Evolutionary conservation across 2,329 filamentous ascomycete genomes (phyloP), one percentile per base, ranked within the genome.

Genomic region (Curvularia sp.): DNA sequence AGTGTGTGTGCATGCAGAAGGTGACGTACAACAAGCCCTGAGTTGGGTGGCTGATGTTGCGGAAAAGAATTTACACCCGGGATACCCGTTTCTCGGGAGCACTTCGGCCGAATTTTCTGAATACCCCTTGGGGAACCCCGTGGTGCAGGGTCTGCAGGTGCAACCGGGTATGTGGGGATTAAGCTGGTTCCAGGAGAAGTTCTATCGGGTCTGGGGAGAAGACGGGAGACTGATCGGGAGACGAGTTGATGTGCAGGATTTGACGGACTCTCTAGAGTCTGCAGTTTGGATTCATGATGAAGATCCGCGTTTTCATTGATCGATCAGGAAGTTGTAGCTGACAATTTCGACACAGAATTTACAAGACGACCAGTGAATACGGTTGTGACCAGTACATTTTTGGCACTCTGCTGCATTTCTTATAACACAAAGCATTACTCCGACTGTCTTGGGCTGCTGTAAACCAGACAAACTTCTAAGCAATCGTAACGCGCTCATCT

Each of bases 401-500:
- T 26, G 28, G 31, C 9, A 30, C 7, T 20, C 26, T 47, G n/a
- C 9, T 30, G n/a, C n/a, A 8, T 47, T 47, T 30, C 26, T 18
- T 31, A 13, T n/a, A 22, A 31, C 12, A 13, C 5, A n/a, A 6
- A 10, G 10, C 43, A 20, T 5, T 47, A 8, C 43, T 15, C 15
- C 13, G 28, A 12, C 43, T 13, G 26, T 30, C 24, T 30, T 2
- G 24, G 10, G 26, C 30, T 8, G 6, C 9, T 46, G 26, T 8
- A 46, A 30, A 18, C n/a, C 20, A 47, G 18, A 20, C 6, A n/a
- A 31, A 28, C n/a, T 20, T 31, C 31, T 55, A 66, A 31, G 56
- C 62, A 33, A 58, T 58, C 41, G 61, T 60, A 5, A 52, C 47
- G 13, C 50, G 62, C 33, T 60, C 61, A 33, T 71, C 63, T 39